Base-by-base conservation (phyloP, 1,284 basidiomycete species). In the Microbotryomycetes sp. region DNA sequence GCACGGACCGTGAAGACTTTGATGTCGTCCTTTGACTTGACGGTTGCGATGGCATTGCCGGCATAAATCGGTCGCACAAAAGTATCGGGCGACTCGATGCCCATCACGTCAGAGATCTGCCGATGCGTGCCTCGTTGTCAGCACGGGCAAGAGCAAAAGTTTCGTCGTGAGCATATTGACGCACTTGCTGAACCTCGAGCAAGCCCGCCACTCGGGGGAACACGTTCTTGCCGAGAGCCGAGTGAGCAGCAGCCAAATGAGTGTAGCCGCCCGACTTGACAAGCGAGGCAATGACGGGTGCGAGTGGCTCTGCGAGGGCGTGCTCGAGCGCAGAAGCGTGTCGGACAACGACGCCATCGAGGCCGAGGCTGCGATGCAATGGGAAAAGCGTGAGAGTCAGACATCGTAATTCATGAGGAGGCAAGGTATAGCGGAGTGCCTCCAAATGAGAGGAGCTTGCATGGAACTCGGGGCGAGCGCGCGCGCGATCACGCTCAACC, bases 1-100 rank as follows among this genome's bases (percentile, higher is more conserved):
- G 87, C 85, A 65, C 96, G 85, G 47, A 98, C 89, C 28, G 96
- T 97, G 77, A 98, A 89, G 74, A 99, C 85, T 76, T 97, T 97
- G 79, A 94, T 78, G 54, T 82, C 81, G 74, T 92, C 80, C 64
- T 74, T 76, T 31, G 82, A 89, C 69, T 87, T 86, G 70, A 99
- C 85, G 51, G 92, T 97, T 31, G 92, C 83, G 66, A 98, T 91
- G 52, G 96, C 96, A 75, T 98, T 98, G 54, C 96, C 96, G 54
- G 96, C 96, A 73, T 99, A 99, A 75, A 98, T 96, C 50, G 91
- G 92, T 50, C 94, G 88, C 9, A 88, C 84, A 76, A 96, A 97
- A 83, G 74, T 83, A 73, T 86, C 85, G 54, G 85, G 84, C 2
- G 79, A 72, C 72, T 96, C 86, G 71, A 97, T 86, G 52, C 84